A percentile compares a stretch with the other conserved stretches of the same genome.
These are phyloP conservation scores for Gracilariopsis chorda DNA, from an alignment of 23 red algal genomes.

Conservation along the genomic window DNA sequence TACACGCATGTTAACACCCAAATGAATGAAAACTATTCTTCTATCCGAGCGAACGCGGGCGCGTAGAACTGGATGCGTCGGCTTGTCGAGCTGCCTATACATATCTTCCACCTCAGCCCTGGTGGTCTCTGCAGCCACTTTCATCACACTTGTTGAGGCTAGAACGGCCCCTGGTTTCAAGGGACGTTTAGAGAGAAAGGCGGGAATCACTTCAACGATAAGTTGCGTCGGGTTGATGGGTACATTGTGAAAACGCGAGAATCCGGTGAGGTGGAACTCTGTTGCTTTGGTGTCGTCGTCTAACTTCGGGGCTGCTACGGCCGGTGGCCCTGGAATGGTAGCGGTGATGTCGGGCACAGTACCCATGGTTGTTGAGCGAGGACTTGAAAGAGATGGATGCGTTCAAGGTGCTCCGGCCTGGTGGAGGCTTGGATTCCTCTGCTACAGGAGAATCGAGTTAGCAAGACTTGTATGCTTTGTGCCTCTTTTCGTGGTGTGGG, in stretches of 20 bases:
- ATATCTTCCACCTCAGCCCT: background rate
- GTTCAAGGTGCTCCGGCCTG: no score
- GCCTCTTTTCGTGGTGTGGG: no score
- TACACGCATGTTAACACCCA: conserved; percentile 62
- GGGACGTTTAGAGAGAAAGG: conserved; percentile 4
- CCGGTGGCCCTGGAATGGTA: background rate
- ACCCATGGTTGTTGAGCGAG: background rate
- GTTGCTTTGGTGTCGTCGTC: conserved; percentile 1
- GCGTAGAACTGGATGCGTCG: background rate
- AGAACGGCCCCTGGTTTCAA: background rate
- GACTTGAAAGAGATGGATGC: no score
- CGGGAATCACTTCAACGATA: conserved; percentile 19
- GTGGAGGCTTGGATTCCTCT: no score
- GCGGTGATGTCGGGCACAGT: conserved; percentile 24
- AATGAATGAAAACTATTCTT: conserved; percentile 43
- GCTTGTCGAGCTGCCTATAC: conserved; percentile 9
- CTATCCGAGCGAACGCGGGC: background rate
- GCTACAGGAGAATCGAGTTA: no score
- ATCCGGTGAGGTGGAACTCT: conserved; percentile 67
- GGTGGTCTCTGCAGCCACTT: conserved; percentile 50
- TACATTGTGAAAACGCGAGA: conserved; percentile 56
- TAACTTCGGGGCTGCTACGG: background rate
- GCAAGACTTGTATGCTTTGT: no score
- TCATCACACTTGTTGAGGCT: conserved; percentile 24
- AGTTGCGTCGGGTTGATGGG: conserved; percentile 38